Base-by-base conservation (phyloP, 345 rosid genomes). In the Lepidium sativum region DNA sequence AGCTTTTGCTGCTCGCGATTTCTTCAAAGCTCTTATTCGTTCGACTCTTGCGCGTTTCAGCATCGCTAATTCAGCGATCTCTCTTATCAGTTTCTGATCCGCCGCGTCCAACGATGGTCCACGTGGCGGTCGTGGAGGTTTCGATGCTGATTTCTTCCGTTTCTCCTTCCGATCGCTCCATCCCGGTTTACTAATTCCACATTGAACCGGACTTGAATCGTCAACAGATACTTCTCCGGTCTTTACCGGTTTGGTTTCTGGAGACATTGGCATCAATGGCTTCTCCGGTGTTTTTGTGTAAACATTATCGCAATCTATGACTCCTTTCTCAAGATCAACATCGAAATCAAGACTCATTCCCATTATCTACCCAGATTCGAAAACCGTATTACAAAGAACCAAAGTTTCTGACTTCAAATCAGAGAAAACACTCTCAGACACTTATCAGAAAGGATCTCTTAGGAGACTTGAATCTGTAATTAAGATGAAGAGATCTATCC, bases 81-180 rank as follows among this genome's bases (percentile, higher is more conserved):
- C 99, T 54, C 75, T 77, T 1, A 95, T 85, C 54, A 91, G 75
- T 76, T 86, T 91, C 80, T 82, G 82, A 77, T 88, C 99, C 49
- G 94, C 86, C 0, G 95, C 81, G 58, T 88, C 97, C 69, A 95
- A 54, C 5, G 88, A 84, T 8, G 96, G 98, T 56, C 94, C 88
- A 65, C 85, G 80, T 0, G 98, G 99, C 21, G 97, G 92, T n/a
- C 91, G 75, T 3, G 99, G 99, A 70, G 99, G 99, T 67, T 88
- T 91, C 75, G 64, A 83, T 56, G 82, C 88, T 4, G 70, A 67
- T 54, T 78, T 85, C 54, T 80, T 86, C 21, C 71, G 72, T 53
- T 83, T 83, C 73, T 76, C 91, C 71, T 81, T 84, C 49, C 66
- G 77, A 27, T 48, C 67, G 67, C 60, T 76, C 25, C 70, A 78